Evolutionary conservation across 1,284 basidiomycete species (phyloP).

Genomic region (Cystobasidium slooffiae): DNA sequence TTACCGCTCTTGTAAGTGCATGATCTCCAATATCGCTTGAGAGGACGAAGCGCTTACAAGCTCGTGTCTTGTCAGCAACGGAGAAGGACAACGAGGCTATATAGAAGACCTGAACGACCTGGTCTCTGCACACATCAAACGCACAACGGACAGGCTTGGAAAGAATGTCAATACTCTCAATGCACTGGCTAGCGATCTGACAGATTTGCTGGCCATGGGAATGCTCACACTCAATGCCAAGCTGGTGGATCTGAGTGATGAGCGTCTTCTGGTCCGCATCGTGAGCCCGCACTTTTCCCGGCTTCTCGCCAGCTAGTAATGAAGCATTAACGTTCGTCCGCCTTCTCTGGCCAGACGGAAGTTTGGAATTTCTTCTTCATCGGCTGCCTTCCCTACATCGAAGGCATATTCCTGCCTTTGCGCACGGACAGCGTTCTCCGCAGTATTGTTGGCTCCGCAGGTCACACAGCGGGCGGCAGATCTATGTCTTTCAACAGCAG

Average conservation of each 20-base stretch:
- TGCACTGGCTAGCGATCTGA: constrained; percentile 74
- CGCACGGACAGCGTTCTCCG: constrained; percentile 52
- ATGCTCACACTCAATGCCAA: constrained; percentile 91
- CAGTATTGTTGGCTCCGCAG: constrained; percentile 55
- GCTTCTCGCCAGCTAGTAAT: not conserved
- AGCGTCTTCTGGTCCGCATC: constrained; percentile 68
- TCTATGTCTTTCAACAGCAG: constrained; percentile 57
- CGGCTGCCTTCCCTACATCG: constrained; percentile 84
- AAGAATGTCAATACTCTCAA: constrained; percentile 58
- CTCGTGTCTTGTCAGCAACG: constrained; percentile 62
- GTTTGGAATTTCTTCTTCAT: constrained; percentile 95
- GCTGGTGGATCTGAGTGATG: constrained; percentile 62
- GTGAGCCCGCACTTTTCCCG: constrained; percentile 5
- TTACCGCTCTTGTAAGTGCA: constrained; percentile 38
- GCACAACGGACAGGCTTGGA: constrained; percentile 56
- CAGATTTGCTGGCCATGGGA: constrained; percentile 80
- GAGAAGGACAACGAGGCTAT: constrained; percentile 81
- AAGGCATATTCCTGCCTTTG: constrained; percentile 64
- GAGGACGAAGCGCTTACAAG: not conserved
- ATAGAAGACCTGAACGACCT: constrained; percentile 70
- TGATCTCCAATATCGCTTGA: not conserved
- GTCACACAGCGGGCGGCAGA: constrained; percentile 46
- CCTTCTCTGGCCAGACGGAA: constrained; percentile 63
- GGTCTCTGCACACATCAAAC: constrained; percentile 67
- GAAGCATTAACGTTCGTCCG: constrained; percentile 56